Base-by-base conservation (phyloP, 768 basidiomycete genomes). In the Lactifluus subvellereus region DNA sequence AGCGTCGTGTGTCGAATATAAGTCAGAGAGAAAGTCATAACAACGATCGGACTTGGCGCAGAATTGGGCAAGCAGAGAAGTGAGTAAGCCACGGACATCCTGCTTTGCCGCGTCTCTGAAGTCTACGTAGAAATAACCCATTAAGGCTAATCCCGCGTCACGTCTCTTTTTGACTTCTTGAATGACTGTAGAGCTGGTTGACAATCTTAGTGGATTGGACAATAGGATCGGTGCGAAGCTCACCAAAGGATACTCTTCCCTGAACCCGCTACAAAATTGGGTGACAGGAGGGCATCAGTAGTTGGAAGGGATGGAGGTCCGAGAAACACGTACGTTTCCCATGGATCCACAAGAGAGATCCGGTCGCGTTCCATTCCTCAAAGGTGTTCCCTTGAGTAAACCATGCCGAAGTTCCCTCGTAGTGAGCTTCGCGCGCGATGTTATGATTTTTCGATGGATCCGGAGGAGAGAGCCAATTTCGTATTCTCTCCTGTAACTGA, bases 361-460 rank as follows among this genome's bases (percentile, higher is more conserved):
- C 50, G 2, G 22, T 27, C 22, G 16, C 16, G 1, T 60, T 45
- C 59, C 59, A 60, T 4, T 60, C n/a, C 13, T 27, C 37, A 11
- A 53, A 60, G 4, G 0, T 42, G 10, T 0, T 6, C 13, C 52
- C 32, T 18, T n/a, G 40, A 3, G 13, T 42, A 16, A 60, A 35
- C 59, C 59, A 60, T 7, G n/a, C 11, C 1, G 51, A 27, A 10
- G 59, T 45, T 13, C 59, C 40, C 1, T 30, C 49, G n/a, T 20
- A 27, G 16, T 30, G 7, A 43, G 2, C 2, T 1, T 3, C 16
- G 30, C 32, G 8, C 0, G 52, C 52, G 8, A 33, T 54, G 37
- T 53, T 53, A 13, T 60, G 59, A 33, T 60, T 60, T 48, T 38
- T 33, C 4, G 59, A 60, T 14, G 59, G 50, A 33, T 60, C 20